Base-by-base conservation (phyloP, 768 basidiomycete species). In the Russula compacta region DNA sequence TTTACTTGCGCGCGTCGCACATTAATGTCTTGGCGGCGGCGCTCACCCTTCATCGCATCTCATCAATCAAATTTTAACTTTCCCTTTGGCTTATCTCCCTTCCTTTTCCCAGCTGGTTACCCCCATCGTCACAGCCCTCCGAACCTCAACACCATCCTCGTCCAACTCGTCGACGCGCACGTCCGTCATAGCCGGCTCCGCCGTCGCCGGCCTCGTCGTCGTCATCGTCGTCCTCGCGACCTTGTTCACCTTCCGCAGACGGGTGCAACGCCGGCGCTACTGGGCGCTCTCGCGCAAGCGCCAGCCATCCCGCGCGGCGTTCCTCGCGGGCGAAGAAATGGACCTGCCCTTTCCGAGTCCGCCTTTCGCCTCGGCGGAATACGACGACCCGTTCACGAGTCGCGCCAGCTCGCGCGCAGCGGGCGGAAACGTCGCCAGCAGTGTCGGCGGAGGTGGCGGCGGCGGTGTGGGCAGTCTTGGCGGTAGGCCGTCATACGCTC, bases 271-370 rank as follows among this genome's bases (percentile, higher is more conserved):
- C 29, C 48, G 36, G 53, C 59, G 33, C 21, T 65, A 66, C 46
- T 53, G 64, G 43, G 53, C 46, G 8, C 64, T 65, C 38, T 21
- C 55, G 6, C 65, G 51, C n/a, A 60, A 64, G 33, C 54, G 29
- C 2, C 54, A n/a, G 10, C 53, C 59, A 1, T 58, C 66, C 11
- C 63, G 60, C 21, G 24, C 55, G 8, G 51, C 59, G 1, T 64
- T 66, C 39, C 59, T 66, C 29, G 50, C 56, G 0, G 59, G 50
- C 1, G 66, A 66, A 36, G 59, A 56, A 12, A 58, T 64, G 65
- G 66, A 66, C 53, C 33, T 53, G 5, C 43, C 55, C 24, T 33
- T 35, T 1, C 42, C 49, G n/a, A 35, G 6, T 10, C 42, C 51
- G 3, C 46, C 52, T 15, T 42, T 53, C 9, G 29, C 15, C 24